Base-by-base conservation (phyloP, 83 land plant species). In the Larix sibirica region DNA sequence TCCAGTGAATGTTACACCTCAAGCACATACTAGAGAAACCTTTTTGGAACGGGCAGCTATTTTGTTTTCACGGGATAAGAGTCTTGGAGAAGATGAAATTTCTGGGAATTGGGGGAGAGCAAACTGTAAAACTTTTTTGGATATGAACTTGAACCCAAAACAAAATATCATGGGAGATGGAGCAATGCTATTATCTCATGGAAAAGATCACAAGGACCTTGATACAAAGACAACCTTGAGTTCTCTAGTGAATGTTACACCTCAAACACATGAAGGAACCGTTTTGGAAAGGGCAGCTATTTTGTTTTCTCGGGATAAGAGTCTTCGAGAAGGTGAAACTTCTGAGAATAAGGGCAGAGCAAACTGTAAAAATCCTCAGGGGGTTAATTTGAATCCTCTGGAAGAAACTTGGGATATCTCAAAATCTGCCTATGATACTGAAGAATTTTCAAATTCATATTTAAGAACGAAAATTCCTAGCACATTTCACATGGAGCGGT, bases 1-100 rank as follows among this genome's bases (percentile, higher is more conserved):
- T 73, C 26, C 20, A 73, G 44, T 42, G 21, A 73, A 73, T 42
- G 77, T 73, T 44, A 73, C 26, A 44, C 40, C 58, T 21, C 58
- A 73, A 21, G 26, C 20, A 42, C 14, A 73, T 44, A 8, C 14
- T 44, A 40, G 21, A 73, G 54, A 73, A 40, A 73, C 24, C 56
- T n/a, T 42, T 73, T 73, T 47, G 77, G 77, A 73, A 20, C 77
- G 28, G 77, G 77, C 77, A 40, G 58, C 77, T 40, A 73, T 44
- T 73, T 44, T 73, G 56, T 40, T 73, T 73, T 9, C 77, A 40
- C 24, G 77, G 21, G 24, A 73, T 23, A 4, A 73, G 44, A 73
- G 56, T 40, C 56, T 73, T 44, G 56, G 77, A 73, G 40, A 42
- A 40, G 21, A 14, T 44, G 50, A n/a, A 20, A 44, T n/a, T n/a